Evolutionary conservation across 805 yeast genomes (phyloP).

Genomic region (Millerago galiae): DNA sequence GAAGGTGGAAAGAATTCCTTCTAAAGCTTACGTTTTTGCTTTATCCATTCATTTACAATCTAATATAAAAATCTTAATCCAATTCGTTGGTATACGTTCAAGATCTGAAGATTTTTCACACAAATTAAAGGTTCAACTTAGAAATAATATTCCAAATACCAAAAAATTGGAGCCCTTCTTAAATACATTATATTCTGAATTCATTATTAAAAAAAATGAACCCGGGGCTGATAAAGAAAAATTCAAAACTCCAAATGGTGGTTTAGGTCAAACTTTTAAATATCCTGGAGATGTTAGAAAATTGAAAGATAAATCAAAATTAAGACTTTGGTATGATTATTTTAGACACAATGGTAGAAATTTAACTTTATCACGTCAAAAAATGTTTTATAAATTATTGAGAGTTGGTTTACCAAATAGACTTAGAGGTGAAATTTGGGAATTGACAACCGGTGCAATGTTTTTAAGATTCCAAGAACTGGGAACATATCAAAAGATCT

Average conservation of each 20-base stretch:
- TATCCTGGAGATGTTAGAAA: constrained; percentile 86
- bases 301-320: constrained; percentile 72
- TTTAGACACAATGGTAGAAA: constrained; percentile 81
- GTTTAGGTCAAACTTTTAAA: constrained; percentile 76
- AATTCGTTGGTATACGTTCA: constrained; percentile 72
- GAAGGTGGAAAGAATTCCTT: constrained; percentile 81
- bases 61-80: constrained; percentile 55
- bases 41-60: constrained; percentile 64
- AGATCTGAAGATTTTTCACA: constrained; percentile 78
- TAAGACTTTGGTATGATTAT: constrained; percentile 91
- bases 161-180: constrained; percentile 58
- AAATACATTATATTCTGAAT: constrained; percentile 78
- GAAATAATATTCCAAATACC: constrained; percentile 56
- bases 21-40: constrained; percentile 71
- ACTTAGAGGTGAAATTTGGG: constrained; percentile 96
- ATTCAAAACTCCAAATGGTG: constrained; percentile 64
- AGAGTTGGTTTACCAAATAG: constrained; percentile 94
- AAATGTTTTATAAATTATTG: constrained; percentile 72
- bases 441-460: constrained; percentile 80
- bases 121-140: constrained; percentile 52
- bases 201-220: constrained; percentile 50
- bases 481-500: constrained; percentile 50
- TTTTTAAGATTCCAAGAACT: constrained; percentile 59
- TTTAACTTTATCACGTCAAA: constrained; percentile 65
- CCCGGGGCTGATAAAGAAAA: constrained; percentile 28